Base-by-base conservation (phyloP, 371 early-diverging fungal species). In the Apophysomyces sp. region DNA sequence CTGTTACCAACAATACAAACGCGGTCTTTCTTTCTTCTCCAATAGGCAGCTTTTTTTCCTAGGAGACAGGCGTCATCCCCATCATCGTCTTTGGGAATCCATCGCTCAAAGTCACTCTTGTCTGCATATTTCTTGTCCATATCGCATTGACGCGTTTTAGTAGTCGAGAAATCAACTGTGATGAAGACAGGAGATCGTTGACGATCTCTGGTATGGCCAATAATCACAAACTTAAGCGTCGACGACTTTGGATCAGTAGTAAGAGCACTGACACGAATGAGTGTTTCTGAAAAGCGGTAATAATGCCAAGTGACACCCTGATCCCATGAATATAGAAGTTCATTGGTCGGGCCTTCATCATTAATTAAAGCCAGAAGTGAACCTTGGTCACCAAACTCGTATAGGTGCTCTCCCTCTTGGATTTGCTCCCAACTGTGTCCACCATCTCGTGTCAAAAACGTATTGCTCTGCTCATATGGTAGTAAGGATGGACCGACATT, bases 331-430 rank as follows among this genome's bases (percentile, higher is more conserved):
- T 86, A 91, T 55, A 76, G 40, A 4, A 94, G 67, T 27, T 82
- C 80, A 57, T 92, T 83, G 0, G 94, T 93, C 0, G 94, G 89
- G 5, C 65, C 69, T 52, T 89, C 85, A 34, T 95, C 92, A 51
- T 82, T 86, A 0, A 87, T 77, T 5, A 92, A 55, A 15, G 89
- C 84, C 9, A 93, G 60, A 9, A 94, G 61, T 0, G 86, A 86
- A 15, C 95, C 95, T 60, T 91, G 89, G 59, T 94, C 94, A 36
- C 92, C 95, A 78, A 93, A 91, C 60, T 88, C 94, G 63, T 91
- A 89, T 24, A 86, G 67, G 56, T 80, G 77, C 39, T 78, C 82
- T 2, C 82, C 82, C 12, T 77, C 72, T 51, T 80, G 80, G 12
- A 92, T 80, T 64, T 84, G 74, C 8, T 52, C 52, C 95, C 95